Base-by-base conservation (phyloP, 495 filamentous ascomycete species). In the Xylaria bambusicola region DNA sequence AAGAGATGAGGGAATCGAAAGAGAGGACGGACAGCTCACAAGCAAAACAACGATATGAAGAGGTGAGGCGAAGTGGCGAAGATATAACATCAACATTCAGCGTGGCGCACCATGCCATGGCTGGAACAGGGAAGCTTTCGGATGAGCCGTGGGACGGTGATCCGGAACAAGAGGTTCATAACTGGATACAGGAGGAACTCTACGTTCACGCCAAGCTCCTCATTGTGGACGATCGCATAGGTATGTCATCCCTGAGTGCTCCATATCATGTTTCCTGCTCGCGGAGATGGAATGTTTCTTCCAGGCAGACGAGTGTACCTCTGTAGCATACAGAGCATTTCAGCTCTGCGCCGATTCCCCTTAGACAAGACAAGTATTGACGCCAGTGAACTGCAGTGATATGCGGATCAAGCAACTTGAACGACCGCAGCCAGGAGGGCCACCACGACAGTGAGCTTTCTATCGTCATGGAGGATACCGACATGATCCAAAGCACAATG, bases 171-270 rank as follows among this genome's bases (percentile, higher is more conserved):
- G 93, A 97, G 66, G 86, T 88, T 61, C 83, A 88, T 23, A 91
- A 94, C 63, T 91, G 96, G 75, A 85, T 97, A 47, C 93, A 97
- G 66, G 93, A 98, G 70, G 92, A 98, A 76, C 81, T 97, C 0
- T 98, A 97, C 63, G 84, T 97, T 36, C 93, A 98, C 68, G 88
- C 85, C 38, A 97, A 97, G 73, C 79, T 94, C 31, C 80, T 90
- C 58, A 96, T 96, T 61, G 90, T 86, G 13, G 92, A 97, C 66
- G 91, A 97, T 67, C 80, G 83, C 36, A 81, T 88, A 36, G n/a
- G n/a, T n/a, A n/a, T n/a, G n/a, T n/a, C n/a, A n/a, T n/a, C n/a
- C n/a, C n/a, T n/a, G n/a, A n/a, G n/a, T n/a, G n/a, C n/a, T n/a
- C n/a, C n/a, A n/a, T n/a, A n/a, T n/a, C n/a, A n/a, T n/a, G n/a